Conservation (phyloP, 192 early-diverging fungal species). For the Podila epicladia region DNA sequence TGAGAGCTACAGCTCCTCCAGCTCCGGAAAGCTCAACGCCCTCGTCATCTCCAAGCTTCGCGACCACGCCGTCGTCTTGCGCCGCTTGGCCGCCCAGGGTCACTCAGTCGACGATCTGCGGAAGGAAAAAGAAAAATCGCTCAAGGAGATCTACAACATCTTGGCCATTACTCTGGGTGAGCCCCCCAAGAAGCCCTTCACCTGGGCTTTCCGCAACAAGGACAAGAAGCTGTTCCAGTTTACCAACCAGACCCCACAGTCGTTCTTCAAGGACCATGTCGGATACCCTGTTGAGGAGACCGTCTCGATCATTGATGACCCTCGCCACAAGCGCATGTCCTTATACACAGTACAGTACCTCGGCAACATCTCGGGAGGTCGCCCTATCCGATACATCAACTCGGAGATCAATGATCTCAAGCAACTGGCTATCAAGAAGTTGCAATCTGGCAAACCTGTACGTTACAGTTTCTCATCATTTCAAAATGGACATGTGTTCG, state of each 20-base stretch:
- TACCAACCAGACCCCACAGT: constrained; percentile 65
- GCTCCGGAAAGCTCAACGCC: constrained; percentile 65
- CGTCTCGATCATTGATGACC: constrained; percentile 78
- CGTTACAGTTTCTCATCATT: background rate
- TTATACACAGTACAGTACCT: constrained; percentile 80
- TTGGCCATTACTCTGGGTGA: constrained; percentile 77
- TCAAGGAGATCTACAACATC: constrained; percentile 76
- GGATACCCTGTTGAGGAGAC: constrained; percentile 64
- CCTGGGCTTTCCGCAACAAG: constrained; percentile 78
- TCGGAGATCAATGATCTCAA: constrained; percentile 65
- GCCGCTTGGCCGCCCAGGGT: constrained; percentile 58
- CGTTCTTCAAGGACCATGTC: constrained; percentile 70
- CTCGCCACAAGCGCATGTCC: constrained; percentile 68
- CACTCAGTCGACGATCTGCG: constrained; percentile 56
- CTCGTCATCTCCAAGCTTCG: constrained; percentile 73
- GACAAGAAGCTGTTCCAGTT: constrained; percentile 71
- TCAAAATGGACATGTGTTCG: background rate
- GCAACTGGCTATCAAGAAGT: constrained; percentile 62
- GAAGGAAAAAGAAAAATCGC: constrained; percentile 61
- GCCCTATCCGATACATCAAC: constrained; percentile 76
- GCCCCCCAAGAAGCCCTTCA: constrained; percentile 70
- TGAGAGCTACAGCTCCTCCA: constrained; percentile 72
- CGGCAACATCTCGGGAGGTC: constrained; percentile 77
- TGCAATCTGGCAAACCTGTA: constrained; percentile 69
- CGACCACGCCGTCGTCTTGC: constrained; percentile 72